Base-by-base conservation (phyloP, 75 land plant species). In the Selaginella tamariscina region DNA sequence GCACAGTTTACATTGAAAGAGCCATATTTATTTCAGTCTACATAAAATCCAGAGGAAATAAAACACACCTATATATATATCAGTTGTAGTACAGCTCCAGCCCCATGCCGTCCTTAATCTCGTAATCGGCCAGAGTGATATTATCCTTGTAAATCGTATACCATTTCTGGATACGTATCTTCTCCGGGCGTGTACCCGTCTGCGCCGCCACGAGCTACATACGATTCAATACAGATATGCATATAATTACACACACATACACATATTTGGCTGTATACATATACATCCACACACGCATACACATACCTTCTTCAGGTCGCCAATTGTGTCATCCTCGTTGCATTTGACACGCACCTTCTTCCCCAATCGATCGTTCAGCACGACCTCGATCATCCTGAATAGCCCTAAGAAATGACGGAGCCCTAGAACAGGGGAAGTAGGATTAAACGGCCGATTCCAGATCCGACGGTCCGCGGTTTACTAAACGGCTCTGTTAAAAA, bases 321-420 rank as follows among this genome's bases (percentile, higher is more conserved):
- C 95, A 72, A 89, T 89, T 56, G 95, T 89, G 68, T 89, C 95
- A 26, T 89, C 91, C 5, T 87, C 95, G 81, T 89, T 89, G 87
- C 95, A 89, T 83, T 89, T 89, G 75, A 89, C 91, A 13, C 95
- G 31, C 71, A 89, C 91, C 85, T 89, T 87, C 88, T 89, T 89
- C 74, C 95, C 85, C 66, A 89, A 65, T 1, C 95, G 81, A 66
- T 89, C 95, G 79, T 89, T 89, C 70, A 89, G 66, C 69, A 87
- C 91, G 69, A 89, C 91, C 80, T 89, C 91, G 54, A 82, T 78
- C 87, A 78, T 86, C 83, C 56, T 77, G 49, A 15, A 39, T 5
- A 39, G 15, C 49, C 49, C 49, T 39, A 5, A 15, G 49, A 39
- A 39, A 15, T 15, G 49, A 39, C 5, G 49, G 15, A 39, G 11